phyloP scores from a whole-genome alignment of 345 rosid genomes.

The Lenwebbia sp. region DNA sequence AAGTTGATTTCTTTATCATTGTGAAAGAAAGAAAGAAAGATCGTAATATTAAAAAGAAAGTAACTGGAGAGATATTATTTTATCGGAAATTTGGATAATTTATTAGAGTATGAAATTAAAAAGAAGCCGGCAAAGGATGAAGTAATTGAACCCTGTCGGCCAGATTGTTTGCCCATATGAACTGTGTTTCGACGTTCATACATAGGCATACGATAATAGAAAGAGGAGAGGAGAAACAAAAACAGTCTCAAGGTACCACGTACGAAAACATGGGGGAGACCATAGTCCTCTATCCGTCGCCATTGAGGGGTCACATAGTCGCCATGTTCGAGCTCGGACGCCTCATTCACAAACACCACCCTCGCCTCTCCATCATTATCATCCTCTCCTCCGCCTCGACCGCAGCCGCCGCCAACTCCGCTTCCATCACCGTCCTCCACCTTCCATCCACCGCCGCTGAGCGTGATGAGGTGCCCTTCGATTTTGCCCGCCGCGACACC shows the following conservation, averaged over 20 bases:
- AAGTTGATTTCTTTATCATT: too few relatives aligned
- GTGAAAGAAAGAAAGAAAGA: too few relatives aligned
- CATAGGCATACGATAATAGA: too few relatives aligned
- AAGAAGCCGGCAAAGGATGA: background rate
- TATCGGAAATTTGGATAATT: too few relatives aligned
- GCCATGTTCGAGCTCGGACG: background rate
- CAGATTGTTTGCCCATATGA: background rate
- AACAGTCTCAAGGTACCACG: background rate
- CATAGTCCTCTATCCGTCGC: background rate
- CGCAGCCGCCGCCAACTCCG: background rate
- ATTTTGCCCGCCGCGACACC: constrained; percentile 6
- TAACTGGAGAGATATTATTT: too few relatives aligned
- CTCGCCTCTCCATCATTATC: background rate
- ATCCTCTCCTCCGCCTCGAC: background rate
- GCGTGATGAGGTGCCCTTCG: background rate
- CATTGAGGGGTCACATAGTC: background rate
- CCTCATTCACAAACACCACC: background rate
- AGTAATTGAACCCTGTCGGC: background rate
- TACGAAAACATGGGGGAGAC: background rate
- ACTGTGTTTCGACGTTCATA: background rate
- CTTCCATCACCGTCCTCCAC: constrained; percentile 19
- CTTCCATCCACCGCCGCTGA: constrained; percentile 3
- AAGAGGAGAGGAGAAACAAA: too few relatives aligned
- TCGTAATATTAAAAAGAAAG: too few relatives aligned
- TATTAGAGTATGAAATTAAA: too few relatives aligned